Percentiles rank a stretch among this genome's conserved stretches.
These are phyloP conservation scores for Bimuria novae-zelandiae DNA, from an alignment of 2,329 filamentous ascomycete species.

Conservation along the genomic window DNA sequence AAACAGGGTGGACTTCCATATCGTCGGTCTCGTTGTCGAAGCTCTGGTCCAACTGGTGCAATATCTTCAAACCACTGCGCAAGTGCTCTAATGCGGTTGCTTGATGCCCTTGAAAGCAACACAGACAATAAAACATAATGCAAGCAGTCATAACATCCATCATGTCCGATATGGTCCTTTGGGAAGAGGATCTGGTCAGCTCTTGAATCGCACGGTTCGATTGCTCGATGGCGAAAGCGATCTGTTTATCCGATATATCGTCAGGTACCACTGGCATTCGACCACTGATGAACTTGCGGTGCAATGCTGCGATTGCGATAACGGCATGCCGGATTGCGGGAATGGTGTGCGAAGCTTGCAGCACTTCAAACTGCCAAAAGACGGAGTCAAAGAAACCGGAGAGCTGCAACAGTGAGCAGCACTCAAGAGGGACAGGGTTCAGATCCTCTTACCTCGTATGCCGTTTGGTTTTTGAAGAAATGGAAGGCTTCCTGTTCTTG, in stretches of 20 bases:
- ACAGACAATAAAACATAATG: slow-evolving; percentile 38
- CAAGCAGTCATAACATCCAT: slow-evolving; percentile 38
- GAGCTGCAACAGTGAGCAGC: slow-evolving; percentile 12
- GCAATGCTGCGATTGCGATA: slow-evolving; percentile 38
- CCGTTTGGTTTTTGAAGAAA: slow-evolving; percentile 35
- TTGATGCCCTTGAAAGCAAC: slow-evolving; percentile 40
- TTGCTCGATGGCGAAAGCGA: slow-evolving; percentile 38
- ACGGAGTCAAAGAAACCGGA: slow-evolving; percentile 34
- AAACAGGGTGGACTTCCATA: slow-evolving; percentile 25
- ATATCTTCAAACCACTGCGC: slow-evolving; percentile 35
- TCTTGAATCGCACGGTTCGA: slow-evolving; percentile 31
- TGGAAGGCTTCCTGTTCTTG: slow-evolving; percentile 36
- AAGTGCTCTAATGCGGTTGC: slow-evolving; percentile 34
- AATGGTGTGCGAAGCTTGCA: slow-evolving; percentile 38
- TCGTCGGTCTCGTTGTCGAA: slow-evolving; percentile 8
- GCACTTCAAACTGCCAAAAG: slow-evolving; percentile 39
- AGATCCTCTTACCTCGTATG: slow-evolving; percentile 19
- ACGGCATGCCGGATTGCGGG: slow-evolving; percentile 37
- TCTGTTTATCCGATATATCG: slow-evolving; percentile 26
- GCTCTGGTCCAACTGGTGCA: slow-evolving; percentile 32
- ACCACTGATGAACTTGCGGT: slow-evolving; percentile 35
- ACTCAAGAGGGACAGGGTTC: too few relatives aligned
- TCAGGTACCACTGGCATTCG: slow-evolving; percentile 25
- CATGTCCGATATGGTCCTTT: slow-evolving; percentile 22
- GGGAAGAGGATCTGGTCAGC: slow-evolving; percentile 10